Base-by-base conservation (phyloP, 2,329 filamentous ascomycete species). In the Rhytidhysteron rufulum region DNA sequence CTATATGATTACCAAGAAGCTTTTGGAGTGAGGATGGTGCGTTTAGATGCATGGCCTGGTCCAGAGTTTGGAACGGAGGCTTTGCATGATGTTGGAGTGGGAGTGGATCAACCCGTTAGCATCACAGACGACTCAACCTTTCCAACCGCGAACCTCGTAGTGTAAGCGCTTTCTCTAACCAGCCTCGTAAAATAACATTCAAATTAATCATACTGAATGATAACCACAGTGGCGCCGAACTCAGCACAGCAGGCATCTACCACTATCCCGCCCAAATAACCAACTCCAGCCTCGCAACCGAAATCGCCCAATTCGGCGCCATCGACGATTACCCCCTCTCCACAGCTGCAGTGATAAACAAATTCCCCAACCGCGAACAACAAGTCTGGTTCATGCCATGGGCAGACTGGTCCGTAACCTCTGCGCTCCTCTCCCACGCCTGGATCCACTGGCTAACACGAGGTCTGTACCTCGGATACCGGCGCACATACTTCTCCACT, bases 391-490 rank as follows among this genome's bases (percentile, higher is more conserved):
- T 80, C 62, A 73, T 72, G 24, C 54, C 63, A 8, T 79, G 73
- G 41, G 70, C 68, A 31, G 58, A 58, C 21, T 71, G 67, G 65
- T 69, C 68, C 40, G 62, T 69, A 18, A 73, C 75, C 2, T 77
- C 74, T 41, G 78, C 68, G 53, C 75, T 72, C 49, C 58, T 80
- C 24, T 76, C 79, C 55, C 78, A 82, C 57, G 70, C 77, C 10
- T 80, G 74, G 69, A 79, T 82, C 43, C 72, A 73, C 49, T 81
- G 77, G 78, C 57, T 78, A 24, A 80, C 78, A 3, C 71, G 75
- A 38, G 77, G 78, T 27, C 51, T 80, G 6, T 74, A 77, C 43
- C 63, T 72, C 6, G 76, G 77, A 13, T 72, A 74, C 47, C 72
- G 76, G 33, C 70, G 76, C 43, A 63, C 72, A 31, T 70, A 77